Percentiles rank a stretch among this genome's conserved stretches.
These are phyloP conservation scores for Phlebopus sp. DNA, from an alignment of 1,284 basidiomycete genomes.

Conservation along the genomic window DNA sequence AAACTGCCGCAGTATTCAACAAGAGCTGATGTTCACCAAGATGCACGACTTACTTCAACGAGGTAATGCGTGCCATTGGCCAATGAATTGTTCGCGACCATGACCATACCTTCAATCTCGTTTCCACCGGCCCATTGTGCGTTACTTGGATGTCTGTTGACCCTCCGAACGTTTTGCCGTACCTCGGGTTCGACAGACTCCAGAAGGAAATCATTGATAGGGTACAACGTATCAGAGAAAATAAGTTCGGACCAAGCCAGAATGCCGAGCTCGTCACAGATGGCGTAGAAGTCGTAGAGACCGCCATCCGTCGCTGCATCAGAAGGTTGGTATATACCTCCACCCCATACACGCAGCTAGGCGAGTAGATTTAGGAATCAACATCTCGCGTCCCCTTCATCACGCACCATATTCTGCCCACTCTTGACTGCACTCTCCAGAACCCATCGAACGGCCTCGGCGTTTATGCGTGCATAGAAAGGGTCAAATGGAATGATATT, in stretches of 20 bases:
- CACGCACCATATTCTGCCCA: slow-evolving; percentile 58
- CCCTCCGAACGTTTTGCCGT: slow-evolving; percentile 52
- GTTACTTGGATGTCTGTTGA: slow-evolving; percentile 58
- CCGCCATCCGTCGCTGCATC: slow-evolving; percentile 41
- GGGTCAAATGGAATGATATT: slow-evolving; percentile 62
- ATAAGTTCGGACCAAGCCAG: slow-evolving; percentile 66
- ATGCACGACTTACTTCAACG: slow-evolving; percentile 40
- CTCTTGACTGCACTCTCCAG: slow-evolving; percentile 52
- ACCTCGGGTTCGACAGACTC: slow-evolving; percentile 55
- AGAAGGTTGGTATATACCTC: slow-evolving; percentile 51
- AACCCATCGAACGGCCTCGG: slow-evolving; percentile 53
- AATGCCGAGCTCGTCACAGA: slow-evolving; percentile 63
- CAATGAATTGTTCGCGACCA: slow-evolving; percentile 36
- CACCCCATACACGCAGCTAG: slow-evolving; percentile 59
- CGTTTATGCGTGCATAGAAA: slow-evolving; percentile 51
- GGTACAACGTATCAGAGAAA: slow-evolving; percentile 59
- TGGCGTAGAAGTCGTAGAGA: slow-evolving; percentile 54
- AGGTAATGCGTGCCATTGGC: slow-evolving; percentile 46
- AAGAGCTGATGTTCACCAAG: neutral
- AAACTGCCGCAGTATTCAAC: slow-evolving; percentile 34
- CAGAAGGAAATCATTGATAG: slow-evolving; percentile 52
- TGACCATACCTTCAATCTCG: slow-evolving; percentile 57
- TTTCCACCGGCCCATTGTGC: slow-evolving; percentile 63
- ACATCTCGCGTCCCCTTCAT: neutral
- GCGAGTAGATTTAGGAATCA: neutral